Base-by-base conservation (phyloP, 306 rosid genomes). In the Rosa chinensis region DNA sequence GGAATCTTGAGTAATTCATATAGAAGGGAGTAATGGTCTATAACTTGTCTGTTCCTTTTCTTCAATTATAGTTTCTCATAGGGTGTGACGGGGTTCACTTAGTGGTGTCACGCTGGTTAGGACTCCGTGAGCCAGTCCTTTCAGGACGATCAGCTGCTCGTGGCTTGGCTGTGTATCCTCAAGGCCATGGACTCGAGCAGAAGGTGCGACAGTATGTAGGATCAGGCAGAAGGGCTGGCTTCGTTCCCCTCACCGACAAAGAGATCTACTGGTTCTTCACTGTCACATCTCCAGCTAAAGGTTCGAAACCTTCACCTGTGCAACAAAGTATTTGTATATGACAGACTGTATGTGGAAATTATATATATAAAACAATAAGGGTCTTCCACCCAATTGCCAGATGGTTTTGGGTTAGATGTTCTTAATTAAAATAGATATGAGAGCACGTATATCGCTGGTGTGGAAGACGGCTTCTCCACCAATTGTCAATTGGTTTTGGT, bases 41-140 rank as follows among this genome's bases (percentile, higher is more conserved):
- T 43, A 43, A 43, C 53, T 48, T 48, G 17, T 48, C 16, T 48
- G 17, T 47, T 68, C 28, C 18, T 23, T 40, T 8, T 42, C 6
- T 13, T 14, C 5, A 1, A 2, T 25, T 5, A 67, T 14, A 75
- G 80, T 45, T 62, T 56, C 16, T 80, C 70, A 74, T 80, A 43
- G 79, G 84, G 23, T 80, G 83, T 56, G 79, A 74, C 3, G 79
- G 79, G 70, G 70, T 80, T 11, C 75, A 74, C 75, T 80, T 79
- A 20, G 40, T 55, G 63, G 79, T 80, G 49, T 72, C 73, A 21
- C 25, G 52, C 21, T 80, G 71, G 12, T 55, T 80, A 76, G 79
- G 83, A 74, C 61, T 80, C 11, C 4, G 10, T 3, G 52, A 48
- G 11, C 62, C 75, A 2, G 61, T 80, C 5, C 12, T 44, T 75